phyloP scores from a whole-genome alignment of 2,329 filamentous ascomycete species.

The Dothistroma pini region DNA sequence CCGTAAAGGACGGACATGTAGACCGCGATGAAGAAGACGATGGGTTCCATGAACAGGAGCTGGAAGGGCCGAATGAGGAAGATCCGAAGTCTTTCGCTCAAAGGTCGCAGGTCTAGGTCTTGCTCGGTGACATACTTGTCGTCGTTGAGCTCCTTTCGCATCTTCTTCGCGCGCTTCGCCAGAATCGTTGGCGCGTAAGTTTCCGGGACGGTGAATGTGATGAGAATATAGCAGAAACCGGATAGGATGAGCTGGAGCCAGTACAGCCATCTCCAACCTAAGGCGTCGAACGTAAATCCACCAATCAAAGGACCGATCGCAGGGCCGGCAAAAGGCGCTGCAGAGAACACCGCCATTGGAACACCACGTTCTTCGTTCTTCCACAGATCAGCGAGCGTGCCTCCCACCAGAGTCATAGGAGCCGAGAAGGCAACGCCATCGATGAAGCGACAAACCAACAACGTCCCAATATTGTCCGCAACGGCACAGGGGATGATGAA shows the following conservation, averaged over 20 bases:
- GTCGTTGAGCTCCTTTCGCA: constrained; percentile 67
- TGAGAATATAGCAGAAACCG: constrained; percentile 65
- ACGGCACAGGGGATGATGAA: constrained; percentile 35
- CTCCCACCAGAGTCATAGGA: constrained; percentile 47
- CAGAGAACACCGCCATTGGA: constrained; percentile 32
- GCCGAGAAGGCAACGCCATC: constrained; percentile 52
- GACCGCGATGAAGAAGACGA: constrained; percentile 76
- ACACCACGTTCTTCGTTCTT: constrained; percentile 31
- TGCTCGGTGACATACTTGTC: constrained; percentile 70
- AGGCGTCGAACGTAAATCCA: constrained; percentile 66
- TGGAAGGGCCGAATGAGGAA: constrained; percentile 82
- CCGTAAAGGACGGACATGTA: constrained; percentile 53
- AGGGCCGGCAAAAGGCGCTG: constrained; percentile 31
- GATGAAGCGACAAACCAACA: constrained; percentile 55
- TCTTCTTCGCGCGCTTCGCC: constrained; percentile 62
- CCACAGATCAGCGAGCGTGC: constrained; percentile 31
- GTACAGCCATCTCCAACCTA: constrained; percentile 55
- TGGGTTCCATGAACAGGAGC: constrained; percentile 77
- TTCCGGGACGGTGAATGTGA: constrained; percentile 85
- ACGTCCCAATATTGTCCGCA: constrained; percentile 52
- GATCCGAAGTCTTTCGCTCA: constrained; percentile 65
- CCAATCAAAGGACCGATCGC: constrained; percentile 56
- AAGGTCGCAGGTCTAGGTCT: constrained; percentile 69
- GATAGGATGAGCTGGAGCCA: constrained; percentile 80
- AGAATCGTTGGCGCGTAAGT: constrained; percentile 82